These are phyloP conservation scores for Plasmodium gaboni DNA, from an alignment of 169 alveolate genomes.

Conservation along the genomic window DNA sequence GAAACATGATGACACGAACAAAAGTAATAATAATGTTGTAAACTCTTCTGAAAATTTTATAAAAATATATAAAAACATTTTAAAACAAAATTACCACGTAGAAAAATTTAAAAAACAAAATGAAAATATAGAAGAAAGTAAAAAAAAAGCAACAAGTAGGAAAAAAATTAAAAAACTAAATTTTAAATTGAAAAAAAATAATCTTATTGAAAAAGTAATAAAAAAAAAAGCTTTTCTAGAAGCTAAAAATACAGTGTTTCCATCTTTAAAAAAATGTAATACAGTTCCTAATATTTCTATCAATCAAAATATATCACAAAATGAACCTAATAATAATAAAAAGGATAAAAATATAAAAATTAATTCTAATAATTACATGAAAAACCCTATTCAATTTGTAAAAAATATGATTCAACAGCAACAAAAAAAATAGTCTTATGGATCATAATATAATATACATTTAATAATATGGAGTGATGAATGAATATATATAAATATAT, in stretches of 20 bases:
- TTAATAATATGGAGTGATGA: too few relatives aligned
- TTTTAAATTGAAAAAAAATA: constrained; percentile 56
- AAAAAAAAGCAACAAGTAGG: constrained; percentile 37
- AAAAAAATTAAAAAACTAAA: constrained; percentile 67
- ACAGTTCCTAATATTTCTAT: too few relatives aligned
- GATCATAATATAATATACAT: too few relatives aligned
- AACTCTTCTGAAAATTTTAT: constrained; percentile 42
- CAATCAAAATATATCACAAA: background rate
- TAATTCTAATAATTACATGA: constrained; percentile 10
- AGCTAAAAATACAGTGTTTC: constrained; percentile 7
- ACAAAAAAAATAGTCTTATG: background rate
- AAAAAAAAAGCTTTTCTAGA: constrained; percentile 39
- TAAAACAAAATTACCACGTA: constrained; percentile 35
- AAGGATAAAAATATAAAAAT: background rate
- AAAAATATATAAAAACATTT: constrained; percentile 28
- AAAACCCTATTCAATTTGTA: constrained; percentile 68
- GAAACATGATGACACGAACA: background rate
- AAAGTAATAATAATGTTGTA: background rate
- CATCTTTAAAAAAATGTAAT: constrained; percentile 7
- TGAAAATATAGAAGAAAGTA: constrained; percentile 42
- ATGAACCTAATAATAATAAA: background rate
- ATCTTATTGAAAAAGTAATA: constrained; percentile 54
- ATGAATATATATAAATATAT: too few relatives aligned
- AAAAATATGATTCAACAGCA: constrained; percentile 18
- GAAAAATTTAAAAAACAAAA: constrained; percentile 50